Base-by-base conservation (phyloP, 176 grass and related monocot species). In the Chloris gayana region DNA sequence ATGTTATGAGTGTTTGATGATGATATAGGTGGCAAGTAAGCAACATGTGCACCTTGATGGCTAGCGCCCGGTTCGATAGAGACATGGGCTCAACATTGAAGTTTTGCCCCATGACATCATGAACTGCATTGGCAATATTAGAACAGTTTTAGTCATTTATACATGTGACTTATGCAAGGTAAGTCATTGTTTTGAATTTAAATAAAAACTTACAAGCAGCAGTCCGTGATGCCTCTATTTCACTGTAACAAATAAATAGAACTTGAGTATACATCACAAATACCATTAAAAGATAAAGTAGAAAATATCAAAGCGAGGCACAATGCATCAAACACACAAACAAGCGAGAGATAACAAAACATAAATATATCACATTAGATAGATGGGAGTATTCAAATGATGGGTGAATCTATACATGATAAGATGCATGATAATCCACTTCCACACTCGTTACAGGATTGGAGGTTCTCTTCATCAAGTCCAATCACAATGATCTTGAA, bases 121-220 rank as follows among this genome's bases (percentile, higher is more conserved):
- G 76, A 70, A 89, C 91, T 92, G 87, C 83, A 89, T 68, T 50
- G 51, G 39, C 11, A 86, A 72, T 25, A 83, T 78, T 59, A 0
- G 1, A 57, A 72, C 15, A 73, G 1, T 26, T 59, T 73, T 54
- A 83, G 12, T 4, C 25, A n/a, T 58, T 21, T 21, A 77, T 21
- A 83, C 63, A 78, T 70, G 37, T 67, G 53, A 77, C 25, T 44
- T 66, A 82, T n/a, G 71, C 42, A 70, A 64, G 17, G 31, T 75
- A 66, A 75, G 32, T 5, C 21, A 29, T 54, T 57, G 25, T 58
- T 25, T 58, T 13, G 5, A 57, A 37, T 63, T 21, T 69, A 85
- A 49, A 51, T 64, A 82, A 42, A 6, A 72, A 87, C 91, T 89
- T 87, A 89, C 91, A 89, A 77, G 83, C 29, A 70, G 80, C 53